Evolutionary conservation across 768 basidiomycete genomes (phyloP).

Genomic region (Panaeolus papilionaceus): DNA sequence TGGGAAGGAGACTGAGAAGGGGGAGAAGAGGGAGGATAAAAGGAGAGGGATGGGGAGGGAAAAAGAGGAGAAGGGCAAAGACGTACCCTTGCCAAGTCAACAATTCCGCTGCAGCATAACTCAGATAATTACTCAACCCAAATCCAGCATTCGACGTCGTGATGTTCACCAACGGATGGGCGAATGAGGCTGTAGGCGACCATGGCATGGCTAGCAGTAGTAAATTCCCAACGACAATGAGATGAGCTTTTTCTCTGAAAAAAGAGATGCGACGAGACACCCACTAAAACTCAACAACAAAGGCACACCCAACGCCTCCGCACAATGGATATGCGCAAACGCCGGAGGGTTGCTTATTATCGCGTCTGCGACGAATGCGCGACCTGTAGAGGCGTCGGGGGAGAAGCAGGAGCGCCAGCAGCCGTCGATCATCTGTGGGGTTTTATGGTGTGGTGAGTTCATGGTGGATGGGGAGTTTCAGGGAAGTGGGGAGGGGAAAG

Average conservation of each 20-base stretch:
- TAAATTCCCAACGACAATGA: too few species aligned
- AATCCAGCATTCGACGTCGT: constrained; percentile 56
- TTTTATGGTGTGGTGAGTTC: not conserved
- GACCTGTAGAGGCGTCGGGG: constrained; percentile 49
- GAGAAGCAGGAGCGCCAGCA: constrained; percentile 61
- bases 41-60: not conserved
- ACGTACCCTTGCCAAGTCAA: constrained; percentile 65
- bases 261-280: constrained; percentile 30
- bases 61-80: not conserved
- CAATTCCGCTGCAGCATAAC: constrained; percentile 63
- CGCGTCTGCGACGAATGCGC: constrained; percentile 62
- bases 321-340: constrained; percentile 70
- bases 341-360: constrained; percentile 74
- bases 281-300: constrained; percentile 63
- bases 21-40: not conserved
- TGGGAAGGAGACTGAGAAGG: not conserved
- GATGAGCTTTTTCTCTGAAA: not conserved
- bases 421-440: constrained; percentile 59
- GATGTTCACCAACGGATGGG: constrained; percentile 70
- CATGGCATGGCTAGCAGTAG: constrained; percentile 66
- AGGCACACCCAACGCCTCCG: constrained; percentile 67
- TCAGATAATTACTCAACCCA: constrained; percentile 63
- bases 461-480: constrained; percentile 10
- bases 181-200: constrained; percentile 60
- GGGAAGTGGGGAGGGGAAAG: not conserved